Percentiles rank a stretch among this genome's conserved stretches.
Evolutionary conservation across 2,329 filamentous ascomycete species (phyloP).

Genomic region (Xylariales sp.): DNA sequence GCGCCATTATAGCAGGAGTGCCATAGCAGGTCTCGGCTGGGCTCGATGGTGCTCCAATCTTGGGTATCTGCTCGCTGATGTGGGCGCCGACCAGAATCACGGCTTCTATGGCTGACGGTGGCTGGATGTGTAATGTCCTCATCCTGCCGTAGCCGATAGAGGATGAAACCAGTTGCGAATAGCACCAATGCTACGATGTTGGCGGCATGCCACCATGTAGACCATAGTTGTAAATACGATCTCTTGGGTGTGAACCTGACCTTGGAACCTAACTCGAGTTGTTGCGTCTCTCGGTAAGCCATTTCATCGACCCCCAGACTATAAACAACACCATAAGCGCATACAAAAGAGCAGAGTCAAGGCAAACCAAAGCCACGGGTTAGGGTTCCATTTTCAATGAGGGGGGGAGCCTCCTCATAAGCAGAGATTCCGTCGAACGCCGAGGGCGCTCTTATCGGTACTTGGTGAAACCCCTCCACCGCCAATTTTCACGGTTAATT

Average conservation of each 20-base stretch:
- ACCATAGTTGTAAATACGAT: not conserved
- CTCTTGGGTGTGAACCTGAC: not conserved
- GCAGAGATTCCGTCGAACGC: not conserved
- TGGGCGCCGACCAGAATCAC: not conserved
- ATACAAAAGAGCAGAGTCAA: not conserved
- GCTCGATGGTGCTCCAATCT: slow-evolving; percentile 46
- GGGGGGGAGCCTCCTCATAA: slow-evolving; percentile 4
- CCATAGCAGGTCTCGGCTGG: slow-evolving; percentile 51
- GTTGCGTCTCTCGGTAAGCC: not conserved
- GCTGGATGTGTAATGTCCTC: not conserved
- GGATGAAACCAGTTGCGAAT: slow-evolving; percentile 4
- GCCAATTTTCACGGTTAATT: not conserved
- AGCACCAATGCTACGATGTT: not conserved
- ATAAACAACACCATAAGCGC: not conserved
- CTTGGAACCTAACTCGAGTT: not conserved
- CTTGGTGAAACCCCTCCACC: slow-evolving; percentile 6
- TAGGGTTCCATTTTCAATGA: not conserved
- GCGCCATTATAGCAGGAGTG: slow-evolving; percentile 50
- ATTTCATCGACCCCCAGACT: not conserved
- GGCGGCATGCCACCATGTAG: slow-evolving; percentile 1
- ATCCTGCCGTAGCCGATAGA: not conserved
- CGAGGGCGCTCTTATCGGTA: not conserved
- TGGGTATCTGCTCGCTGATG: not conserved
- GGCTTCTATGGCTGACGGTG: not conserved
- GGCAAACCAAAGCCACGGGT: not conserved